A percentile compares a stretch with the other conserved stretches of the same genome.
These are phyloP conservation scores for Neurospora intermedia DNA, from an alignment of 495 filamentous ascomycete genomes.

Conservation along the genomic window DNA sequence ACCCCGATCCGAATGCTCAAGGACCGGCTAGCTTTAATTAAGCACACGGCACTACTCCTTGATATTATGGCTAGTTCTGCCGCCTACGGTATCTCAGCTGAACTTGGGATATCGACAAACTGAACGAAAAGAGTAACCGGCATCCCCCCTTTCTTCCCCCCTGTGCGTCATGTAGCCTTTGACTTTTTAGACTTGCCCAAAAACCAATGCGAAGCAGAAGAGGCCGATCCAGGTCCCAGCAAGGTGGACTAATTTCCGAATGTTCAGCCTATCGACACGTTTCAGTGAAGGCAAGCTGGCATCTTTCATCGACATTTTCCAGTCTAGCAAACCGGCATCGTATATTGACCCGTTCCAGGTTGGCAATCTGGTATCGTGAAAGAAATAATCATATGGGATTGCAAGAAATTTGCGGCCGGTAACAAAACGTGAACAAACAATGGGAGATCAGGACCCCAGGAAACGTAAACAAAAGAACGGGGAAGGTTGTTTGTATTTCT, in stretches of 20 bases:
- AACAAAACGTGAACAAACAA: not conserved
- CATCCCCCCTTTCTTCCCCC: not conserved
- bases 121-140: slow-evolving; percentile 7
- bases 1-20: slow-evolving; percentile 31
- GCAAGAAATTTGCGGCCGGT: not conserved
- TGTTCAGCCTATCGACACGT: not conserved
- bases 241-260: not conserved
- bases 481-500: not conserved
- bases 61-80: not conserved
- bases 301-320: not conserved
- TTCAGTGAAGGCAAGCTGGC: not conserved
- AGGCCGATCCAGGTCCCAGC: not conserved
- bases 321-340: not conserved
- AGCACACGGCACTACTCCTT: not conserved
- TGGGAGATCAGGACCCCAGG: not conserved
- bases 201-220: not conserved
- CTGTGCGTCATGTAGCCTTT: not conserved
- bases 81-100: slow-evolving; percentile 4
- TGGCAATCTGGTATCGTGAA: not conserved
- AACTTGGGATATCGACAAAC: not conserved
- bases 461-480: not conserved
- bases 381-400: not conserved
- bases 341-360: not conserved
- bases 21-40: slow-evolving; percentile 34
- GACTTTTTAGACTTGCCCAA: slow-evolving; percentile 1